Conservation (phyloP, 306 rosid genomes). For the Vigna mungo region DNA sequence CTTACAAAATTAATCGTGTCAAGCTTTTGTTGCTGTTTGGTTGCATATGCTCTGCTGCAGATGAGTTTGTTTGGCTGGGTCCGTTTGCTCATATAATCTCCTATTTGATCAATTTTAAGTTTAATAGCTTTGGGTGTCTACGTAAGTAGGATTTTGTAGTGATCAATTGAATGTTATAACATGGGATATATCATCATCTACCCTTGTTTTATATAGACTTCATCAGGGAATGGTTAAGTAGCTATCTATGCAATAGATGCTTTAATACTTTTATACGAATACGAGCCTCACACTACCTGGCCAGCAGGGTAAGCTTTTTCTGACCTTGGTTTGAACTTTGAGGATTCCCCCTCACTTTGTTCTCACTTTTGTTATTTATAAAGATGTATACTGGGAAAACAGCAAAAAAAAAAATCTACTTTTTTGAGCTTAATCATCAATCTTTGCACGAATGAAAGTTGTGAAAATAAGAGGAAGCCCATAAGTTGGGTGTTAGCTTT, state of each 20-base stretch:
- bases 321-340: not conserved
- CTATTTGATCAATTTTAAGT: not conserved
- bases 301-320: not conserved
- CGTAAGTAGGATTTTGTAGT: not conserved
- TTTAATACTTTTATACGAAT: not conserved
- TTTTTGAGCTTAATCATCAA: not conserved
- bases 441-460: not conserved
- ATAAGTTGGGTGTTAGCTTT: not conserved
- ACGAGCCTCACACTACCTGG: not conserved
- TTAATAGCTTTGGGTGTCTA: constrained; percentile 6
- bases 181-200: not conserved
- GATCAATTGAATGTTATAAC: constrained; percentile 14
- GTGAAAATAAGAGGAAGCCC: not conserved
- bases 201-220: constrained; percentile 1
- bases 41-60: constrained; percentile 11
- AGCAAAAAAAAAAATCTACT: not conserved
- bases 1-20: not conserved
- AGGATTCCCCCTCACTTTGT: not conserved
- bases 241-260: not conserved
- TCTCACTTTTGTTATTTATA: not conserved
- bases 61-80: not conserved
- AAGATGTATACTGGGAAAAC: not conserved
- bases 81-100: not conserved
- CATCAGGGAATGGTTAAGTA: constrained; percentile 16
- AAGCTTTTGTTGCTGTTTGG: not conserved